Percentiles rank a stretch among this genome's conserved stretches.
phyloP scores from a whole-genome alignment of 176 grass and related monocot genomes.

The Zoysia japonica region DNA sequence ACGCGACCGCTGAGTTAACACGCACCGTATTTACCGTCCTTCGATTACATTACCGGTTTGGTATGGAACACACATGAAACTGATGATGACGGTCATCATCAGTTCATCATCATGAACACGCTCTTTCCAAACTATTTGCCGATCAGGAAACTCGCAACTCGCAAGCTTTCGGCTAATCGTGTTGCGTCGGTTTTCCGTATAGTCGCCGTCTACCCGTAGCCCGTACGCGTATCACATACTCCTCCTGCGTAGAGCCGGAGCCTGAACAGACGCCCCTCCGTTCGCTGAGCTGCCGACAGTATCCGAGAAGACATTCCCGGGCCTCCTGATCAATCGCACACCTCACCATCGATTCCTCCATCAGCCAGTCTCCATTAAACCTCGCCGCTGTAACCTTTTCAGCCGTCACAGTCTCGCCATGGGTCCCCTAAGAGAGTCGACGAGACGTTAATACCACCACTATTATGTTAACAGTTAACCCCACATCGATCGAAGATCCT shows the following conservation, averaged over 20 bases:
- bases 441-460: too few relatives aligned
- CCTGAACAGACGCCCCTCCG: not conserved
- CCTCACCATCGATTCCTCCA: constrained; percentile 1
- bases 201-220: not conserved
- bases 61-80: not conserved
- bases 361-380: not conserved
- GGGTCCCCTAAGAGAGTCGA: not conserved
- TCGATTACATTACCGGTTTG: not conserved
- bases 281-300: constrained; percentile 19
- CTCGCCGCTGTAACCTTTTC: constrained; percentile 9
- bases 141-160: not conserved
- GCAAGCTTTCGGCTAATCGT: not conserved
- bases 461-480: not conserved
- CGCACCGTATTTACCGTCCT: not conserved
- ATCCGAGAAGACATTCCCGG: not conserved
- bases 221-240: not conserved
- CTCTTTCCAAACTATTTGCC: not conserved
- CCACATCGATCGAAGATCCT: constrained; percentile 14
- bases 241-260: not conserved
- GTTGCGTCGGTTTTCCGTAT: not conserved
- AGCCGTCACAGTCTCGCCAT: constrained; percentile 17
- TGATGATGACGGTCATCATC: not conserved
- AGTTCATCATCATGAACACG: not conserved
- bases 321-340: not conserved
- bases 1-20: not conserved